A percentile compares a stretch with the other conserved stretches of the same genome.
These are phyloP conservation scores for Xylariomycetidae sp. DNA, from an alignment of 2,329 filamentous ascomycete genomes.

Conservation along the genomic window DNA sequence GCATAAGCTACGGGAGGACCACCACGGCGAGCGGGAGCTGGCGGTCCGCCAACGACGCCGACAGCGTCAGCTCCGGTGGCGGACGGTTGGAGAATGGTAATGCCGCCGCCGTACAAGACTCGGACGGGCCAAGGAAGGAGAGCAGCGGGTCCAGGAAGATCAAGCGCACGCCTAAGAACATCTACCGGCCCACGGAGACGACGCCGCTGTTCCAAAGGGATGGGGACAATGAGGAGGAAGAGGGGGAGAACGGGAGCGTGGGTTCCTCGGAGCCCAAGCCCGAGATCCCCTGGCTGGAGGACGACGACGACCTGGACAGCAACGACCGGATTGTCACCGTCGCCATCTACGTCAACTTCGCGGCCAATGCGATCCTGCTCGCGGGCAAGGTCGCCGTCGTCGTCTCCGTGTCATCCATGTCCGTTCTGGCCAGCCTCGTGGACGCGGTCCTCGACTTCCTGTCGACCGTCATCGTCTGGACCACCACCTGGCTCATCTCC, in stretches of 20 bases:
- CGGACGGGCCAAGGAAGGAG: neutral
- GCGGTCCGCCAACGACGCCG: slow-evolving; percentile 2
- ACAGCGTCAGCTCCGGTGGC: slow-evolving; percentile 1
- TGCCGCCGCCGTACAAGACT: neutral
- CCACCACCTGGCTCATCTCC: slow-evolving; percentile 69
- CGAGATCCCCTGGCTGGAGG: slow-evolving; percentile 65
- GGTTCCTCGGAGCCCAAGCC: slow-evolving; percentile 31
- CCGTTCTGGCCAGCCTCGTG: slow-evolving; percentile 73
- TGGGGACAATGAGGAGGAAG: slow-evolving; percentile 39
- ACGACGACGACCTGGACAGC: slow-evolving; percentile 67
- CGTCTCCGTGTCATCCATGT: slow-evolving; percentile 73
- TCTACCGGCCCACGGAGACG: slow-evolving; percentile 72
- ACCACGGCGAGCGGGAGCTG: slow-evolving; percentile 1
- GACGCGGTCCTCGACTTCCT: slow-evolving; percentile 78
- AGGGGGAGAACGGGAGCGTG: slow-evolving; percentile 2
- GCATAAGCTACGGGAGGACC: slow-evolving; percentile 17
- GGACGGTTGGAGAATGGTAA: slow-evolving; percentile 1
- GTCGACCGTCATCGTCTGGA: slow-evolving; percentile 76
- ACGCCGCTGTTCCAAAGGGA: slow-evolving; percentile 57
- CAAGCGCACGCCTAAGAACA: slow-evolving; percentile 77
- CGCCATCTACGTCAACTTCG: slow-evolving; percentile 82
- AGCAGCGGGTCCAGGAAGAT: slow-evolving; percentile 43
- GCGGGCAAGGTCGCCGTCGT: slow-evolving; percentile 74
- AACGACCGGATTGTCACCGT: slow-evolving; percentile 73
- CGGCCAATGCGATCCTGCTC: slow-evolving; percentile 71